Evolutionary conservation across 106 monocot species (phyloP), one percentile per base, ranked within the genome.

Genomic region (Apostasia ramifera): DNA sequence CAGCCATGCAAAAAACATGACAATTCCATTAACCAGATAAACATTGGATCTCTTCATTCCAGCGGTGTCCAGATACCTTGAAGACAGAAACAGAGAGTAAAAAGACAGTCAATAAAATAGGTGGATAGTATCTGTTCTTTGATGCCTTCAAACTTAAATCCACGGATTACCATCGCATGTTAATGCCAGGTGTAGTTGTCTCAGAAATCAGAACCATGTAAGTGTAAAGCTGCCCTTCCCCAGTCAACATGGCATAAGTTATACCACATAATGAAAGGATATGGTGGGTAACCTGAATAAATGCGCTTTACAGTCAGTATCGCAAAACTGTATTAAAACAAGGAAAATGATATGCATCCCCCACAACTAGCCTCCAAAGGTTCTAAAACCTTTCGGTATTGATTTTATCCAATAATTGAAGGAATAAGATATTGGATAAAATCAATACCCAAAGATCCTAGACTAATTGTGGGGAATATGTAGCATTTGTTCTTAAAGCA

Each of bases 201-300:
- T 94, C 94, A 49, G 89, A 90, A 50, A 94, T 82, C 39, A 94
- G 80, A 47, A 87, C 83, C 85, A 90, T 83, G 64, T 61, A 94
- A 4, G 87, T 78, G 66, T 85, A 94, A 5, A 90, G 8, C 70
- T 90, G 87, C 7, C 69, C 84, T 79, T 94, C 94, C 45, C 84
- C 74, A 11, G 84, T 81, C 44, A 79, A 63, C 76, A 90, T 76
- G 40, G 84, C 47, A 72, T 87, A 87, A 12, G 77, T 59, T 77
- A 90, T 74, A 59, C 84, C 74, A 70, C 74, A 45, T 26, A 83
- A 1, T 0, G 94, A 84, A 56, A 94, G 80, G 14, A 75, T 26
- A 74, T 90, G 90, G 75, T 94, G 90, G 63, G 87, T 2, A 56
- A 94, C 78, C 89, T 94, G 89, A 57, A 71, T 58, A 37, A 70